A percentile compares a stretch with the other conserved stretches of the same genome.
phyloP scores from a whole-genome alignment of 495 filamentous ascomycete species.

The Talaromyces proteolyticus region DNA sequence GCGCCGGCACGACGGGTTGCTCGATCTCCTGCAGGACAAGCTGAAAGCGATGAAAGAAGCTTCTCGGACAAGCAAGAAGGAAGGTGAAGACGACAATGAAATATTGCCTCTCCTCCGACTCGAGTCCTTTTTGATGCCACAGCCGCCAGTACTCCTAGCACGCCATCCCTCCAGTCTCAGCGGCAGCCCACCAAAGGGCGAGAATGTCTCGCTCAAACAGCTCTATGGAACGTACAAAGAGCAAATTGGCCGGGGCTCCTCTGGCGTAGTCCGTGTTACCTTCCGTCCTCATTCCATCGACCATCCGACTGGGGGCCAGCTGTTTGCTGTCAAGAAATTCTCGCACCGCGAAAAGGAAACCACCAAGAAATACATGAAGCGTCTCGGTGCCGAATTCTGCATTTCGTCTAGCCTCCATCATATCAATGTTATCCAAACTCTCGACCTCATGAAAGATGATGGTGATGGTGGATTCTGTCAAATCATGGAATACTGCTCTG shows the following conservation, averaged over 20 bases:
- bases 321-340: slow-evolving; percentile 10
- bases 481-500: slow-evolving; percentile 9
- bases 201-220: not conserved
- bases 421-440: slow-evolving; percentile 6
- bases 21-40: slow-evolving; percentile 6
- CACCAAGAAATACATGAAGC: slow-evolving; percentile 6
- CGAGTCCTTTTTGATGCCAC: not conserved
- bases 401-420: slow-evolving; percentile 6
- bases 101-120: not conserved
- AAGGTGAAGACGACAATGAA: not conserved
- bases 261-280: slow-evolving; percentile 4
- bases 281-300: slow-evolving; percentile 5
- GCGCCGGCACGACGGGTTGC: slow-evolving; percentile 2
- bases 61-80: not conserved
- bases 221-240: slow-evolving; percentile 8
- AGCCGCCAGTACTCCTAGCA: no score
- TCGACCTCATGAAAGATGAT: slow-evolving; percentile 4
- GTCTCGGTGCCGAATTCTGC: slow-evolving; percentile 9
- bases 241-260: slow-evolving; percentile 8
- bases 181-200: not conserved
- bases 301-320: slow-evolving; percentile 7
- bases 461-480: slow-evolving; percentile 4
- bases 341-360: slow-evolving; percentile 1
- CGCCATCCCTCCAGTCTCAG: not conserved
- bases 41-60: slow-evolving; percentile 2